Percentiles rank a stretch among this genome's conserved stretches.
These are phyloP conservation scores for Quercus dentata DNA, from an alignment of 306 rosid genomes.

Conservation along the genomic window DNA sequence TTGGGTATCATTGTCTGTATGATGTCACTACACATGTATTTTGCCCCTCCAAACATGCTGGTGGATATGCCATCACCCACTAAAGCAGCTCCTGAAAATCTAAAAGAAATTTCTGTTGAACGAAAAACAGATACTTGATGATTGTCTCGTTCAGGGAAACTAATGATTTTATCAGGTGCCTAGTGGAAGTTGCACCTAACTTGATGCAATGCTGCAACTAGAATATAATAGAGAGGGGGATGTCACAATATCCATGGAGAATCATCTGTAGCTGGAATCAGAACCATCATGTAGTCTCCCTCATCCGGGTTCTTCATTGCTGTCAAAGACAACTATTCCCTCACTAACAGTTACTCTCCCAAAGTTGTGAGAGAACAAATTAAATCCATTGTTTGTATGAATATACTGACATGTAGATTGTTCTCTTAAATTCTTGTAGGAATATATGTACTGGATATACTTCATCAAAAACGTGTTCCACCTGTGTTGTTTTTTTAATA, in stretches of 20 bases:
- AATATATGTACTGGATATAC: not conserved
- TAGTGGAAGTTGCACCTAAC: slow-evolving; percentile 3
- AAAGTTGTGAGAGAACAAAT: not conserved
- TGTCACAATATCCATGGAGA: not conserved
- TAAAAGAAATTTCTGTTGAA: slow-evolving; percentile 58
- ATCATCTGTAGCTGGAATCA: not conserved
- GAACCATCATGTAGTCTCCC: not conserved
- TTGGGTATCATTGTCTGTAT: slow-evolving; percentile 81
- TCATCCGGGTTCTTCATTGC: not conserved
- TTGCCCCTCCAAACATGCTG: slow-evolving; percentile 76
- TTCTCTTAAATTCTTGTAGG: not conserved
- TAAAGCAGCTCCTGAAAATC: slow-evolving; percentile 63
- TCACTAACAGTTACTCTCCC: not conserved
- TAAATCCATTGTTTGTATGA: not conserved
- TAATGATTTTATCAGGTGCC: not conserved
- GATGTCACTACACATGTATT: slow-evolving; percentile 96
- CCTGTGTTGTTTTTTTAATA: not conserved
- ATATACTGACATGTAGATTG: not conserved
- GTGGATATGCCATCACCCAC: slow-evolving; percentile 57
- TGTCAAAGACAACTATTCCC: not conserved
- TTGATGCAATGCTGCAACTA: slow-evolving; percentile 4
- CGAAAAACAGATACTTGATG: slow-evolving; percentile 56
- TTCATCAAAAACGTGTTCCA: not conserved
- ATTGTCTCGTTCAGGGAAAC: not conserved
- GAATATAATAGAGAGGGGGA: not conserved